Base-by-base conservation (phyloP, 805 yeast genomes). In the Yamadazyma takamatsuzukensis region DNA sequence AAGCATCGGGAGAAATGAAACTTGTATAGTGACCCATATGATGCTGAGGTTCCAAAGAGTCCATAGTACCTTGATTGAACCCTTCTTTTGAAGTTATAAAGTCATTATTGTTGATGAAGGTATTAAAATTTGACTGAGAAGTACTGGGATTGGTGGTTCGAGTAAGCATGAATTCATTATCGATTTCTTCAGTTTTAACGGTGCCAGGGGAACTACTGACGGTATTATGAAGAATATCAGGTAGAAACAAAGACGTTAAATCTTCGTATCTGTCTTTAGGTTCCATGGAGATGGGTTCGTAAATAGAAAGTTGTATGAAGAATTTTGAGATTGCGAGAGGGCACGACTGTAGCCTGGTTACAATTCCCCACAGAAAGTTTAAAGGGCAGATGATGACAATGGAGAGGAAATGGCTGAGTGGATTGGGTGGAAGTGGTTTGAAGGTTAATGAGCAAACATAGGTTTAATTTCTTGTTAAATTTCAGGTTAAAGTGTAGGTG, bases 181-280 rank as follows among this genome's bases (percentile, higher is more conserved):
- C 26, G 13, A 26, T 32, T n/a, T 26, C 27, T 10, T 36, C 34
- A 2, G 18, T 2, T 21, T 37, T 33, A 25, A 30, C 23, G 12
- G 5, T 13, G 13, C 11, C 12, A 4, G 6, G 19, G 19, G 15
- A 10, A n/a, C n/a, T n/a, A n/a, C n/a, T n/a, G n/a, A n/a, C n/a
- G n/a, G n/a, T n/a, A n/a, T n/a, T n/a, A 31, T 60, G 61, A 16
- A 64, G 48, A 23, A 61, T 54, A 34, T 64, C 70, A 2, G 69
- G 70, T 18, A 66, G 47, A 30, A 66, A 66, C 26, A 66, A 49
- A 25, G 69, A 54, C 28, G 70, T 61, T 15, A 66, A 50, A 43
- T 66, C 72, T 37, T 66, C 70, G 32, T 60, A 49, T 25, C 52
- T 41, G 18, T 51, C 52, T 39, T 55, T 36, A n/a, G n/a, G n/a